Evolutionary conservation across 2,329 filamentous ascomycete genomes (phyloP), one percentile per base, ranked within the genome.

Genomic region (Ascochyta pisi): DNA sequence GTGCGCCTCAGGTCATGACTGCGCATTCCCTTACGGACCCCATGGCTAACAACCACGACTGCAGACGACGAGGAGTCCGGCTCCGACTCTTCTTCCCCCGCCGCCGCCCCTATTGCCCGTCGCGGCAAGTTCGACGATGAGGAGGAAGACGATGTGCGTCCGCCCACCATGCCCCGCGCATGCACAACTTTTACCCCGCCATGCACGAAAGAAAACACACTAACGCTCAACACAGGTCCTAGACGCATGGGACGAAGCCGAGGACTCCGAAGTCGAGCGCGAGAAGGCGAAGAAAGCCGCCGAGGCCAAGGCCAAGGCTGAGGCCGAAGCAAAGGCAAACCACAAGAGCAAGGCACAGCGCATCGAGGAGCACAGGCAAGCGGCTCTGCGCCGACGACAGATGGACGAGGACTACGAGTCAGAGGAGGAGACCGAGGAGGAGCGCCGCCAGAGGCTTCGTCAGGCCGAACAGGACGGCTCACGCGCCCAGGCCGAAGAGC

Each of bases 191-290:
- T 42, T 54, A 51, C 63, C 62, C 64, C 62, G 48, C 62, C 53
- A 60, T 50, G 27, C 55, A 60, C 35, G 50, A 35, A 49, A 34
- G 27, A 34, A 39, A 51, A 29, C 23, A 35, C 59, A 57, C 67
- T 74, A 58, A 73, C 65, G 16, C 35, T 50, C 42, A 29, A 39
- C 29, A 54, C 63, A 96, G 89, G 91, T 98, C 54, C 86, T 97
- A 72, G 95, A 99, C 58, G 94, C 91, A 31, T 99, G 95, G 95
- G 93, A 98, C 71, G 94, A 91, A 55, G 93, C 91, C 66, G 95
- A 98, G 73, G 95, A 99, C 80, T 96, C 92, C 60, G 95, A 99
- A 71, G 94, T 88, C 68, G 95, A 99, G 82, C 90, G 92, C 70
- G 93, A 97, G 79, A 99, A 98, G 83, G 91, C 86, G 26, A 90